Percentiles rank a stretch among this genome's conserved stretches.
phyloP scores from a whole-genome alignment of 2,329 filamentous ascomycete genomes.

The Neoascochyta sp. region DNA sequence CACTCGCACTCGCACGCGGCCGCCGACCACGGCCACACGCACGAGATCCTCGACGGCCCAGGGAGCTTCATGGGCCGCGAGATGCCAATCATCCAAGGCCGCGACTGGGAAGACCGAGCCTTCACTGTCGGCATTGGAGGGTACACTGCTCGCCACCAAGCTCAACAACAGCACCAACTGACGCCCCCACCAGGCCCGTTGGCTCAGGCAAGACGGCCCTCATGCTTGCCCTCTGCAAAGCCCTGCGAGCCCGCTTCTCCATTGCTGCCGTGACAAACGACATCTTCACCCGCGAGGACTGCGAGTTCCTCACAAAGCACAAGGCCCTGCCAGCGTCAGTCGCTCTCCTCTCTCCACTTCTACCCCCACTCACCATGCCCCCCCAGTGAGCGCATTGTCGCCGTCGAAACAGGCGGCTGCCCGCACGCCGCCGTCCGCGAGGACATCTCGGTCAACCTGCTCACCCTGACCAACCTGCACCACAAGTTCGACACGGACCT shows the following conservation, averaged over 20 bases:
- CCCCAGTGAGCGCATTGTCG: constrained; percentile 66
- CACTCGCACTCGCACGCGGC: constrained; percentile 53
- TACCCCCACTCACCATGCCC: background rate
- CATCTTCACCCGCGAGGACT: constrained; percentile 97
- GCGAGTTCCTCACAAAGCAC: constrained; percentile 90
- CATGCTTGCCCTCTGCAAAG: constrained; percentile 88
- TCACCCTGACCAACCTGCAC: constrained; percentile 86
- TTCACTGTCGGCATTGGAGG: constrained; percentile 98
- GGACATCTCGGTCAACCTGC: constrained; percentile 91
- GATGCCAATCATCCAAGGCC: constrained; percentile 86
- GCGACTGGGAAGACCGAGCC: constrained; percentile 81
- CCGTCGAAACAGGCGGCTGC: constrained; percentile 96
- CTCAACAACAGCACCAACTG: constrained; percentile 5
- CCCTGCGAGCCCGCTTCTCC: constrained; percentile 74
- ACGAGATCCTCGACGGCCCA: constrained; percentile 91
- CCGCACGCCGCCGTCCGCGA: constrained; percentile 96
- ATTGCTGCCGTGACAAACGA: constrained; percentile 97
- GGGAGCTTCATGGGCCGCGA: constrained; percentile 86
- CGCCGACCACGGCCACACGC: constrained; percentile 84
- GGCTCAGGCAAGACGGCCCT: constrained; percentile 96
- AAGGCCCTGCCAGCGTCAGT: constrained; percentile 67
- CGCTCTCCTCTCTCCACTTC: background rate
- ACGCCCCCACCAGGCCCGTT: constrained; percentile 67
- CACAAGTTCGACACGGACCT: constrained; percentile 74
- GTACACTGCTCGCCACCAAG: constrained; percentile 56